Evolutionary conservation across 2,329 filamentous ascomycete genomes (phyloP).

Genomic region (Fusarium lateritium): DNA sequence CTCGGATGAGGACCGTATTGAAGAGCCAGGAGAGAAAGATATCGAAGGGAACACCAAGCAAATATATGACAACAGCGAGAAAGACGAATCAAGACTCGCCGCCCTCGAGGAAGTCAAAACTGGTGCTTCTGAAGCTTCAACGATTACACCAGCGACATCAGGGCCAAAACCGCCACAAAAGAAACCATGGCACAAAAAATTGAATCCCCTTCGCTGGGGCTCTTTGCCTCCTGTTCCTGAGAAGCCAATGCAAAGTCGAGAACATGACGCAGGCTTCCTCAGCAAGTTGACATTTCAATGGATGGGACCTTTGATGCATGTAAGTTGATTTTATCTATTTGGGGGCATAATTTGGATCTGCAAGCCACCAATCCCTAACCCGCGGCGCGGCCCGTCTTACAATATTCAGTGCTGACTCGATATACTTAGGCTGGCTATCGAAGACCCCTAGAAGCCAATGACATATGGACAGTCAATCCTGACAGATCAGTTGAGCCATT

Average conservation of each 20-base stretch:
- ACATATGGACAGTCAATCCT: slow-evolving; percentile 92
- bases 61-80: slow-evolving; percentile 5
- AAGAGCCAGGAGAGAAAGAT: slow-evolving; percentile 35
- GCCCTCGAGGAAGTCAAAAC: slow-evolving; percentile 60
- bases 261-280: slow-evolving; percentile 81
- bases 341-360: slow-evolving; percentile 11
- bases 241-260: slow-evolving; percentile 70
- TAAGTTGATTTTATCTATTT: slow-evolving; percentile 57
- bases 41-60: slow-evolving; percentile 25
- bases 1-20: slow-evolving; percentile 38
- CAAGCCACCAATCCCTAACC: slow-evolving; percentile 27
- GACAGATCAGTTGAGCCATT: slow-evolving; percentile 79
- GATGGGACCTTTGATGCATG: slow-evolving; percentile 90
- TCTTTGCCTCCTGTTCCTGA: slow-evolving; percentile 68
- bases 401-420: slow-evolving; percentile 24
- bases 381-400: slow-evolving; percentile 39
- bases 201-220: slow-evolving; percentile 75
- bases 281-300: slow-evolving; percentile 88
- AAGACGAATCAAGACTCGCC: slow-evolving; percentile 30
- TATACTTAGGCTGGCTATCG: slow-evolving; percentile 81
- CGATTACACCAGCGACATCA: slow-evolving; percentile 63
- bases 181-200: slow-evolving; percentile 74
- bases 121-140: slow-evolving; percentile 69
- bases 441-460: slow-evolving; percentile 83
- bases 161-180: slow-evolving; percentile 53